Conservation (phyloP, 2,329 filamentous ascomycete species). For the Teratosphaeria epicoccoides region DNA sequence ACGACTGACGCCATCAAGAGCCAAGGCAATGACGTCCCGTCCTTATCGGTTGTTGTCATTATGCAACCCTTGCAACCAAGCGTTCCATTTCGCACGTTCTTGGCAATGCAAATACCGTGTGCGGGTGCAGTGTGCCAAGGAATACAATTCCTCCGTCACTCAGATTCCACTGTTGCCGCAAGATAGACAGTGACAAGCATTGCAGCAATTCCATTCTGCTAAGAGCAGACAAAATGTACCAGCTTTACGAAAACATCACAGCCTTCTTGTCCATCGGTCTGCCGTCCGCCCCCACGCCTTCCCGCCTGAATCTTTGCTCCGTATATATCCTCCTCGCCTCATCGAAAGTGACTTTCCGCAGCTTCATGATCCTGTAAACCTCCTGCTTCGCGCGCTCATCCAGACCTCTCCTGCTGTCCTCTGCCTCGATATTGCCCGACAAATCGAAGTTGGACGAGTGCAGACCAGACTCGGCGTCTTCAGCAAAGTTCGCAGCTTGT, state of each 20-base stretch:
- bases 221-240: no score
- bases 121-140: no score
- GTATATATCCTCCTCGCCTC: constrained; percentile 80
- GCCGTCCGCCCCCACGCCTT: constrained; percentile 82
- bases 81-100: no score
- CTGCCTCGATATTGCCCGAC: constrained; percentile 63
- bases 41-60: no score
- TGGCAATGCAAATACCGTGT: no score
- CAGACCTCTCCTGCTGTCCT: constrained; percentile 69
- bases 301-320: constrained; percentile 73
- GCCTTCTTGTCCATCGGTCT: constrained; percentile 87
- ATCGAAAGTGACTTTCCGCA: constrained; percentile 70
- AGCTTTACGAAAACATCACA: constrained; percentile 66
- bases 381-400: constrained; percentile 72
- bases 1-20: not conserved
- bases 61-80: no score
- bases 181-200: not conserved
- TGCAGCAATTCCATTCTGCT: no score
- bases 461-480: constrained; percentile 80
- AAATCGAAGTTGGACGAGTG: constrained; percentile 77
- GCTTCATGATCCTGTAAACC: constrained; percentile 85
- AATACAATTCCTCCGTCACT: no score
- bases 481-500: constrained; percentile 54
- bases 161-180: no score
- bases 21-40: not conserved